Evolutionary conservation across 2,329 filamentous ascomycete genomes (phyloP).

Genomic region (Exserohilum rostratum): DNA sequence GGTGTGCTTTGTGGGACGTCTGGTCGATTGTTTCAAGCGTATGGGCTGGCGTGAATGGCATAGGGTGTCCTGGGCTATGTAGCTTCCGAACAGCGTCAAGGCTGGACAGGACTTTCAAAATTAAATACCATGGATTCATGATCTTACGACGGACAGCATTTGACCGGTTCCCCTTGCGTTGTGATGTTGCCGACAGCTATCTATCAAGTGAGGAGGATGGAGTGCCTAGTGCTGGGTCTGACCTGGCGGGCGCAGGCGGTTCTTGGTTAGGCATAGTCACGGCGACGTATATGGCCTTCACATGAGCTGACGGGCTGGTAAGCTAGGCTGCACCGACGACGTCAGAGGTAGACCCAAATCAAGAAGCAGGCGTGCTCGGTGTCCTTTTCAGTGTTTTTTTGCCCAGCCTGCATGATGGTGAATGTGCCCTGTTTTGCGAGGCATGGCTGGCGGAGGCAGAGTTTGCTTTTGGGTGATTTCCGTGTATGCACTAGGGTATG

Average conservation of each 20-base stretch:
- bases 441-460: not conserved
- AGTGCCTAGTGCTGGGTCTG: too few relatives aligned
- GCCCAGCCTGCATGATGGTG: not conserved
- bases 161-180: not conserved
- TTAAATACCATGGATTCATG: conserved; percentile 43
- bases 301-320: conserved; percentile 17
- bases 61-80: conserved; percentile 42
- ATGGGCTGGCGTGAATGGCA: conserved; percentile 45
- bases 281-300: conserved; percentile 6
- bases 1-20: conserved; percentile 37
- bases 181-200: not conserved
- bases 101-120: conserved; percentile 37
- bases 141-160: conserved; percentile 25
- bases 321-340: conserved; percentile 15
- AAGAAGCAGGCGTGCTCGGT: not conserved
- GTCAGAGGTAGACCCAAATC: conserved; percentile 12
- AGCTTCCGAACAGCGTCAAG: conserved; percentile 32
- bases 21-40: conserved; percentile 41
- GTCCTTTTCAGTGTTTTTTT: not conserved
- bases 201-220: not conserved
- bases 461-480: not conserved
- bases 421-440: not conserved
- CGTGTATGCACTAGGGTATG: conserved; percentile 9
- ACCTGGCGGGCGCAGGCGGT: not conserved
- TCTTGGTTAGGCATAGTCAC: conserved; percentile 7